Conservation (phyloP, 148 eudicot species). For the Pharnaceum exiguum region DNA sequence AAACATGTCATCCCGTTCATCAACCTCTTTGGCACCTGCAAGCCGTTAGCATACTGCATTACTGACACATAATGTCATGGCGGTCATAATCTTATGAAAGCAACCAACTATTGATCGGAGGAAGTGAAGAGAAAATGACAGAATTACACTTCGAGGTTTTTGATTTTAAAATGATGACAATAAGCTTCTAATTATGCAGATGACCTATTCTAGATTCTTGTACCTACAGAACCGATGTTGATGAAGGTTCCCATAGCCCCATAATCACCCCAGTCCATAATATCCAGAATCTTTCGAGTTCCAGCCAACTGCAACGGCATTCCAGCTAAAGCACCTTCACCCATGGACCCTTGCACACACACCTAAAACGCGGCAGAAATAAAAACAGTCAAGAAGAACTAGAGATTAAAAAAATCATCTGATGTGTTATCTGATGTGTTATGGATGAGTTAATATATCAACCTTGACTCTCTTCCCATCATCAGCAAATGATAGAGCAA, state of each 20-base stretch:
- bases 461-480: constrained; percentile 97
- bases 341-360: constrained; percentile 99
- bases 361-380: constrained; percentile 41
- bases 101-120: too few species aligned
- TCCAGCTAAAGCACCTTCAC: constrained; percentile 89
- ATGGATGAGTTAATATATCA: constrained; percentile 10
- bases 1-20: constrained; percentile 84
- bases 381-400: neutral
- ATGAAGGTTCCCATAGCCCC: constrained; percentile 87
- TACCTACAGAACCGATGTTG: constrained; percentile 92
- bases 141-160: too few species aligned
- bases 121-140: too few species aligned
- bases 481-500: constrained; percentile 89
- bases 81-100: constrained; percentile 33
- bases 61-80: neutral
- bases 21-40: constrained; percentile 84
- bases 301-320: constrained; percentile 97
- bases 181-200: neutral
- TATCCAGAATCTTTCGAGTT: constrained; percentile 78
- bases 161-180: too few species aligned
- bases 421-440: too few species aligned
- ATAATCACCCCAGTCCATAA: constrained; percentile 99
- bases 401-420: too few species aligned
- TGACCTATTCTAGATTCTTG: neutral
- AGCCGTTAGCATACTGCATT: neutral